Evolutionary conservation across 129 eudicot genomes (phyloP), one percentile per base, ranked within the genome.

Genomic region (Escallonia herrerae): DNA sequence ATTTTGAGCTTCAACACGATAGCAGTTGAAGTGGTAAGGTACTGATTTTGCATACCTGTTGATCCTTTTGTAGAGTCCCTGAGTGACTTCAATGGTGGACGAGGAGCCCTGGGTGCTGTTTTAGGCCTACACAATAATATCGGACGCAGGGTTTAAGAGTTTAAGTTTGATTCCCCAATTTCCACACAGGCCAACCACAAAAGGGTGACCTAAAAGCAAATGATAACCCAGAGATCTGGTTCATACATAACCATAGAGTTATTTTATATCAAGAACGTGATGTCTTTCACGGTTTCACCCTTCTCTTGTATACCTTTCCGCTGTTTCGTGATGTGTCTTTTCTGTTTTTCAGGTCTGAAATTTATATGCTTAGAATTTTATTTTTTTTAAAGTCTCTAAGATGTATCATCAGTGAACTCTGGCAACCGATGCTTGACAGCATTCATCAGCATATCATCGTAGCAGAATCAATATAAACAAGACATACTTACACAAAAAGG

Each of bases 101-200:
- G 82, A 41, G 85, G 74, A 59, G 58, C 45, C 67, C 68, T 74
- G 22, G 59, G 13, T n/a, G 85, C 50, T 57, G 89, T 47, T 66
- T 76, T 80, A 4, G 81, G 60, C 83, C 94, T 85, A 76, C 73
- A 72, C 55, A 60, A 51, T 42, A 38, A 48, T 8, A 45, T 5
- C 6, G 22, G 43, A 62, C 4, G 5, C 3, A 2, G 7, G 43
- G 6, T 44, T n/a, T 8, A 46, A 9, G 14, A 62, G 15, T 41
- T 8, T 46, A 42, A 14, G 40, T 41, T 42, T 61, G 51, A 0
- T 43, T n/a, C 43, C 8, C 14, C 11, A 61, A 61, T 10, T 41
- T 45, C 56, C 14, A 51, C 4, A 51, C 56, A 51, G 4, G 56
- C 0, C 4, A 7, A 7, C 56, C 7, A 51, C 12, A 51, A 51